Conservation (phyloP, 352 stramenopile species). For the Globisporangium splendens region DNA sequence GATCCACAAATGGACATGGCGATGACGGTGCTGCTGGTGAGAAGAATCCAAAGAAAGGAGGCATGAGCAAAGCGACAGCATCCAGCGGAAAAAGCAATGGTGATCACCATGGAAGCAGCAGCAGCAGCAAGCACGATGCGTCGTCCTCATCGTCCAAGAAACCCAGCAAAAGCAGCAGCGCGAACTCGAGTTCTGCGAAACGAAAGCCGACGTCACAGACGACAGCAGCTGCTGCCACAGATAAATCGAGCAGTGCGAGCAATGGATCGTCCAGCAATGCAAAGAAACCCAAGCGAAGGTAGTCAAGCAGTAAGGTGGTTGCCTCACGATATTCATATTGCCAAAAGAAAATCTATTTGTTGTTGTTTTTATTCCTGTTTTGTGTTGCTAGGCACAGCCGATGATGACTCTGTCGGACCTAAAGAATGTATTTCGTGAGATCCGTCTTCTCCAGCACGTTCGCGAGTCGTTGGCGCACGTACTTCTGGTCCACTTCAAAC, state of each 20-base stretch:
- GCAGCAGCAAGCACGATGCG: slow-evolving; percentile 8
- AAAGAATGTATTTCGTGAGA: slow-evolving; percentile 98
- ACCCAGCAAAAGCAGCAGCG: slow-evolving; percentile 10
- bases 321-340: not conserved
- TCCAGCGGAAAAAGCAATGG: slow-evolving; percentile 1
- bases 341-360: slow-evolving; percentile 1
- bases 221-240: not conserved
- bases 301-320: not conserved
- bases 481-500: slow-evolving; percentile 90
- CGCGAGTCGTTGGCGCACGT: slow-evolving; percentile 91
- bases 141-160: slow-evolving; percentile 8
- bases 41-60: slow-evolving; percentile 17
- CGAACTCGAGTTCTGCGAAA: slow-evolving; percentile 14
- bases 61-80: not conserved
- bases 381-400: not conserved
- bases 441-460: slow-evolving; percentile 94
- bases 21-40: slow-evolving; percentile 1
- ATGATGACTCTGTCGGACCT: slow-evolving; percentile 16
- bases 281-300: slow-evolving; percentile 31
- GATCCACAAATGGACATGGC: not conserved
- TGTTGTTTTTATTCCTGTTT: not conserved
- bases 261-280: slow-evolving; percentile 2
- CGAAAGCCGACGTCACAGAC: slow-evolving; percentile 12
- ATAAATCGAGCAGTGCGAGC: slow-evolving; percentile 11
- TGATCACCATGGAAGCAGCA: not conserved